Conservation (phyloP, 208 protist genomes). For the Crithidia fasciculata region DNA sequence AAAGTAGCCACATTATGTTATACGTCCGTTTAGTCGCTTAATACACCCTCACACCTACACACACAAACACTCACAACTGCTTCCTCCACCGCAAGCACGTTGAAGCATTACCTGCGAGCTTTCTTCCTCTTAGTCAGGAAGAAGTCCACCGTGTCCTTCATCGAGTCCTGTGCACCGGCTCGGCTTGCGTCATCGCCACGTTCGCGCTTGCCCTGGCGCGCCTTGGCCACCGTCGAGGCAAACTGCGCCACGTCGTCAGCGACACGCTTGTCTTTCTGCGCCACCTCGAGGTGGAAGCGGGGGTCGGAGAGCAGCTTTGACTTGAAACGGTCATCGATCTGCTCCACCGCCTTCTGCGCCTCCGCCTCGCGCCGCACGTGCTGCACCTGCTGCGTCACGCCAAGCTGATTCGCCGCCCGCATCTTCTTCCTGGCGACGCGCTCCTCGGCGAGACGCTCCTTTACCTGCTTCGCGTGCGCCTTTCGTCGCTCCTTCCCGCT, state of each 20-base stretch:
- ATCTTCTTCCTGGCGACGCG: slow-evolving; percentile 72
- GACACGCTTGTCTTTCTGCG: slow-evolving; percentile 69
- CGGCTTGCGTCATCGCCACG: slow-evolving; percentile 4
- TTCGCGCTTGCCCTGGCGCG: slow-evolving; percentile 50
- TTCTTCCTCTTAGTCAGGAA: slow-evolving; percentile 61
- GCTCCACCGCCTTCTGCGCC: slow-evolving; percentile 43
- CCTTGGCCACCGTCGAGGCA: slow-evolving; percentile 74
- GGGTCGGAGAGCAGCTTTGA: slow-evolving; percentile 83
- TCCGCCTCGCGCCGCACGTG: slow-evolving; percentile 38
- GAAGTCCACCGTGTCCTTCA: slow-evolving; percentile 68
- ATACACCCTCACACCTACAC: neutral
- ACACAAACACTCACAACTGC: neutral
- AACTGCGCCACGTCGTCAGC: slow-evolving; percentile 69
- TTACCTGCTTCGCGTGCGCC: slow-evolving; percentile 68
- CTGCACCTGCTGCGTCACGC: slow-evolving; percentile 54
- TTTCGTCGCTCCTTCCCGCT: slow-evolving; percentile 82
- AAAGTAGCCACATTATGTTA: neutral
- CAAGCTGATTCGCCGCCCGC: slow-evolving; percentile 65
- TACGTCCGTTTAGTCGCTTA: slow-evolving; percentile 10
- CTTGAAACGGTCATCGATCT: slow-evolving; percentile 85
- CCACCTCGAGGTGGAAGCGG: slow-evolving; percentile 86
- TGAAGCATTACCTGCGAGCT: slow-evolving; percentile 10
- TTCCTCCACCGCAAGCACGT: neutral
- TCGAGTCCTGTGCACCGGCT: slow-evolving; percentile 7
- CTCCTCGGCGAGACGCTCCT: slow-evolving; percentile 70